Conservation (phyloP, 2,329 filamentous ascomycete genomes). For the Paracamarosporium sp. region DNA sequence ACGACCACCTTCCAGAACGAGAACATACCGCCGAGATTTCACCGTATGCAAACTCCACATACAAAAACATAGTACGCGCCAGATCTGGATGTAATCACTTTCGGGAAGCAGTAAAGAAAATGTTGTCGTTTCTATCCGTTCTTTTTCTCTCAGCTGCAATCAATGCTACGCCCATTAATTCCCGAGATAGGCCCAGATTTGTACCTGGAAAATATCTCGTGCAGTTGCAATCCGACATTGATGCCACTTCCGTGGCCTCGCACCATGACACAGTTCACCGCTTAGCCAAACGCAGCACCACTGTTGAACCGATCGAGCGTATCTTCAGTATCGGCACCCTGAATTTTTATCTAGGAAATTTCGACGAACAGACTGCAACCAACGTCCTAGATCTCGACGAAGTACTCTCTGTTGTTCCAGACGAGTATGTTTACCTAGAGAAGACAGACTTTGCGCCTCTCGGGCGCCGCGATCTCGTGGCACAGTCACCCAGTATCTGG, state of each 20-base stretch:
- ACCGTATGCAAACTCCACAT: background rate
- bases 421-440: constrained; percentile 4
- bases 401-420: constrained; percentile 9
- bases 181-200: background rate
- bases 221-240: background rate
- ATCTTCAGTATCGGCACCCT: constrained; percentile 21
- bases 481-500: constrained; percentile 15
- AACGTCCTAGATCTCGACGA: constrained; percentile 14
- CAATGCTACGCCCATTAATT: background rate
- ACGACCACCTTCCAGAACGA: background rate
- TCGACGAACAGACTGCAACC: constrained; percentile 50
- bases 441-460: background rate
- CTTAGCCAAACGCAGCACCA: background rate
- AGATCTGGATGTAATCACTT: too few relatives aligned
- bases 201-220: background rate
- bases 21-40: background rate
- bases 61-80: too few relatives aligned
- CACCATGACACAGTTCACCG: background rate
- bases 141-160: background rate
- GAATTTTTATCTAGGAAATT: constrained; percentile 50
- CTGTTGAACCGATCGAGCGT: constrained; percentile 11
- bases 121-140: background rate
- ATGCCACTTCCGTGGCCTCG: background rate
- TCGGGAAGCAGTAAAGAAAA: background rate
- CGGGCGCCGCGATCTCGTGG: constrained; percentile 1